These are phyloP conservation scores for Amniculicola lignicola DNA, from an alignment of 495 filamentous ascomycete genomes.

Conservation along the genomic window DNA sequence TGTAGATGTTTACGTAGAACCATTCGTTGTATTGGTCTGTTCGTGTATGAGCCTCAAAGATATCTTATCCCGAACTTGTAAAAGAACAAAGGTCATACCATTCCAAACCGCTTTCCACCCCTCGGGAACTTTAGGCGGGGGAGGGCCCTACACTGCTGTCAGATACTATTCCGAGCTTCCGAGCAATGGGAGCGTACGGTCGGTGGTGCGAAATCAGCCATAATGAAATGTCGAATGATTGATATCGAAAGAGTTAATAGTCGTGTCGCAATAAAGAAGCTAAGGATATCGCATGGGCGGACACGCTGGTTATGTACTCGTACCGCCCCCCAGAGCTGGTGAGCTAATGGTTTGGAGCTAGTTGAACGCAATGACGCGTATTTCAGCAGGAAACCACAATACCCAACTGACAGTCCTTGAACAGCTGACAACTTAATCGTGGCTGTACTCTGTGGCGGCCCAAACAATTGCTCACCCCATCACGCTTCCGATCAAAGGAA, in stretches of 20 bases:
- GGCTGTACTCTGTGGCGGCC: slow-evolving; percentile 3
- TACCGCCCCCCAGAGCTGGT: too few species aligned
- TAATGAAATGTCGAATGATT: not conserved
- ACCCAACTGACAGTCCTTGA: too few species aligned
- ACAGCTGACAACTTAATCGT: not conserved
- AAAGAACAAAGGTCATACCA: slow-evolving; percentile 57
- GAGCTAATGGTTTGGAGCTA: too few species aligned
- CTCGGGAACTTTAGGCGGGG: slow-evolving; percentile 80
- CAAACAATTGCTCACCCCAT: too few species aligned
- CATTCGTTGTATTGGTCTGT: slow-evolving; percentile 44
- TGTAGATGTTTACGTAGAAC: slow-evolving; percentile 87
- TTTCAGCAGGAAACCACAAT: too few species aligned
- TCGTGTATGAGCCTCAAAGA: not conserved
- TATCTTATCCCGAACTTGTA: not conserved
- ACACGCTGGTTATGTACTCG: too few species aligned
- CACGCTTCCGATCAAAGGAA: too few species aligned
- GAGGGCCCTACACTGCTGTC: slow-evolving; percentile 56
- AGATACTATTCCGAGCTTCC: not conserved
- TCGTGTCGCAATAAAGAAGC: too few species aligned
- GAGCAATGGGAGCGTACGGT: slow-evolving; percentile 6
- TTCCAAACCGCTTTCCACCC: slow-evolving; percentile 86
- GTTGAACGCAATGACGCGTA: too few species aligned
- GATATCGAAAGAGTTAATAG: not conserved
- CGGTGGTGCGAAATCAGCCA: slow-evolving; percentile 30
- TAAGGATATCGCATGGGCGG: too few species aligned